These are phyloP conservation scores for Phialophora tarda DNA, from an alignment of 2,329 filamentous ascomycete genomes.

Conservation along the genomic window DNA sequence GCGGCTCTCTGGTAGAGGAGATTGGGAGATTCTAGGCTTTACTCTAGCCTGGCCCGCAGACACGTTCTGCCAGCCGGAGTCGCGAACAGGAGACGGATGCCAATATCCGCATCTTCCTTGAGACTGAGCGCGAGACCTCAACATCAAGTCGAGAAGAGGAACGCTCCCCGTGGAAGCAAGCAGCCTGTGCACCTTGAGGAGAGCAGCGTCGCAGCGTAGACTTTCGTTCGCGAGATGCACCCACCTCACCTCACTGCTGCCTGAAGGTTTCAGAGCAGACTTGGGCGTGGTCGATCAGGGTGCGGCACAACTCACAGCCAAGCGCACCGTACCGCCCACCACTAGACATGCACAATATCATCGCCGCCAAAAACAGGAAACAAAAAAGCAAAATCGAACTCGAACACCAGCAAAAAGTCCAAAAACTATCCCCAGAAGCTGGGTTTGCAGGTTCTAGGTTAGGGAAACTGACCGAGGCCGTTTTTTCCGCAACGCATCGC, in stretches of 20 bases:
- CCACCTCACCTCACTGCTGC: neutral
- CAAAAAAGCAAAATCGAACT: neutral
- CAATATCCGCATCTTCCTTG: too few relatives aligned
- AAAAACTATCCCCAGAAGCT: conserved; percentile 7
- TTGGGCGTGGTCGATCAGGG: neutral
- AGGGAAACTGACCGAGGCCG: neutral
- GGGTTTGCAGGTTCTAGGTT: neutral
- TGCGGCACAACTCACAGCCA: conserved; percentile 3
- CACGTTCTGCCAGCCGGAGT: neutral
- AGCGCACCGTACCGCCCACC: neutral
- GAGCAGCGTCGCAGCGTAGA: neutral
- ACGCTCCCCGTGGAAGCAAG: neutral
- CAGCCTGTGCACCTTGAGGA: neutral
- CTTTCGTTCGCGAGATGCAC: neutral
- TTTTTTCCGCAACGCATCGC: neutral
- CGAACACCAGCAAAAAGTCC: neutral
- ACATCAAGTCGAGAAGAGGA: neutral
- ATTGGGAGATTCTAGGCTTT: too few relatives aligned
- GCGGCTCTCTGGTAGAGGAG: too few relatives aligned
- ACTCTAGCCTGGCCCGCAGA: neutral
- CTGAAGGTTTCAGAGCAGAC: neutral
- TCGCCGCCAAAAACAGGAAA: neutral
- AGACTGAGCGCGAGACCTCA: neutral
- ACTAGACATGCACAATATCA: neutral
- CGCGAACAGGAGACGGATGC: too few relatives aligned